Conservation (phyloP, 129 eudicot genomes). For the Centella asiatica region DNA sequence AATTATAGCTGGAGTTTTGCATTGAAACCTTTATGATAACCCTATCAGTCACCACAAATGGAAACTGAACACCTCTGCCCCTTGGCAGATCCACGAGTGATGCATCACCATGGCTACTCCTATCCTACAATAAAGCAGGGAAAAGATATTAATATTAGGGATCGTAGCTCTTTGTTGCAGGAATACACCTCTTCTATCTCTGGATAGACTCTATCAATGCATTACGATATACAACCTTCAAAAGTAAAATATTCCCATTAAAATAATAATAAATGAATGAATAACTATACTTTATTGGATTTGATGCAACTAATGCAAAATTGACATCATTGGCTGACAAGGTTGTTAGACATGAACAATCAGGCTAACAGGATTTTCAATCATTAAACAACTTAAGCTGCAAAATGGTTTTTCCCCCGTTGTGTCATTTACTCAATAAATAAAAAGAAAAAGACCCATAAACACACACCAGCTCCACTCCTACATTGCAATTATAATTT, state of each 20-base stretch:
- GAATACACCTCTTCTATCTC: neutral
- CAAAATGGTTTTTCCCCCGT: neutral
- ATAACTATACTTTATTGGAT: neutral
- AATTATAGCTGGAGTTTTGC: slow-evolving; percentile 4
- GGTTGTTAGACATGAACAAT: neutral
- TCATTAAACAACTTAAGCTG: neutral
- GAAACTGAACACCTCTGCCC: slow-evolving; percentile 87
- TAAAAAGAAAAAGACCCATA: too few species aligned
- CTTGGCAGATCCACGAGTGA: slow-evolving; percentile 39
- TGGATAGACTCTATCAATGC: neutral
- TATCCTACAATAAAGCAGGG: slow-evolving; percentile 39
- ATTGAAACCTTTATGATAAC: slow-evolving; percentile 73
- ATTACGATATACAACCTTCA: too few species aligned
- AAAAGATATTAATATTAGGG: neutral
- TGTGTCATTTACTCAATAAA: neutral
- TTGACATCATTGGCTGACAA: neutral
- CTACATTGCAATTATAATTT: neutral
- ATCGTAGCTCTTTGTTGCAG: neutral
- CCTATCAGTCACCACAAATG: slow-evolving; percentile 63
- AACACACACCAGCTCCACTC: neutral
- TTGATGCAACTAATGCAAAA: neutral
- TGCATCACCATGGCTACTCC: slow-evolving; percentile 42
- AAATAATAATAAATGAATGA: neutral
- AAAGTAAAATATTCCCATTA: too few species aligned
- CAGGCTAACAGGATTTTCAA: neutral